Evolutionary conservation across 768 basidiomycete genomes (phyloP), one percentile per base, ranked within the genome.

Genomic region (Phylloporus sp.): DNA sequence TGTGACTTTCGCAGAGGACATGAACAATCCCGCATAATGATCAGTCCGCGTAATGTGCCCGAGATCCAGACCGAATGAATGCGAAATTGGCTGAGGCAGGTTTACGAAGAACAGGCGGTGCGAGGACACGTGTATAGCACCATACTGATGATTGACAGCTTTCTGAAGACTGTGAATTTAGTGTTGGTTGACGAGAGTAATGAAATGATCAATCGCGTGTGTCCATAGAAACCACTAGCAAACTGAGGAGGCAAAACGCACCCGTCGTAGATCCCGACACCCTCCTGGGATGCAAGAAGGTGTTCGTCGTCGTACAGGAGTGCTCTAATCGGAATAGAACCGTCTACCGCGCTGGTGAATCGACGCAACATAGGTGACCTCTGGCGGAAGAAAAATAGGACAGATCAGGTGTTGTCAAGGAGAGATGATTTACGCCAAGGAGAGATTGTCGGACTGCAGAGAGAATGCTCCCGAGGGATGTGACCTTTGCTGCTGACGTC

Each of bases 201-300:
- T 32, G 23, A 40, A 48, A 46, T 44, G 21, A 57, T 57, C 47
- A 49, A 54, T 58, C 48, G 55, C 35, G 38, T 21, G 54, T 52
- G 44, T 34, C 48, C 48, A 46, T 49, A 29, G 50, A 54, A 52
- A 55, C 31, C 49, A 28, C 31, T 42, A 33, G 32, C 28, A 28
- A 22, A 38, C 43, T 21, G 37, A 35, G 32, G 14, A 47, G 32
- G 56, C 24, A 48, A 31, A 23, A 69, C 84, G 52, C 64, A 94
- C 93, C 90, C 91, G 55, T 93, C 84, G 59, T 98, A 98, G 45
- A 98, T 82, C 1, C 94, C 94, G 6, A 97, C 84, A 41, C 70
- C 71, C 36, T 90, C 86, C 60, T 91, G 90, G 36, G 76, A 79
- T 7, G 79, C 73, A 3, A 88, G 68, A 24, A 88, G 70, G 36